Conservation (phyloP, 179 eudicot species). For the Carnegiea gigantea region DNA sequence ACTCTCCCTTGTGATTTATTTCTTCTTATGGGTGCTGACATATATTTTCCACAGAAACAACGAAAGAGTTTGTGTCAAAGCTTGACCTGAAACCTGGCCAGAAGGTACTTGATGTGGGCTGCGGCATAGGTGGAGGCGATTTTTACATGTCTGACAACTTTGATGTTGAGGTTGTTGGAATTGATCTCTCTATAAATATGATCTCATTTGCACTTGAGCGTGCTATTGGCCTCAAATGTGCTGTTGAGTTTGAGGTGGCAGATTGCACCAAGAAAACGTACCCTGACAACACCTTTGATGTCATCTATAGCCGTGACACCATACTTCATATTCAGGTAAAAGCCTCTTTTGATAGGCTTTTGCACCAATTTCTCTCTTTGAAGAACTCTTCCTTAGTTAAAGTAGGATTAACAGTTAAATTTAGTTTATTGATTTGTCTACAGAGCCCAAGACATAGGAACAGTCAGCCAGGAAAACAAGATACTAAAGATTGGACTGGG, state of each 20-base stretch:
- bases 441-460: no score
- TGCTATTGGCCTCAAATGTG: slow-evolving; percentile 79
- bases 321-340: slow-evolving; percentile 93
- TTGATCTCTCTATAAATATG: slow-evolving; percentile 94
- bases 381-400: no score
- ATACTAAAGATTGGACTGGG: no score
- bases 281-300: slow-evolving; percentile 75
- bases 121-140: slow-evolving; percentile 98
- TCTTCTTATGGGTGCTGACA: slow-evolving; percentile 9
- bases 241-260: slow-evolving; percentile 96
- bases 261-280: slow-evolving; percentile 92
- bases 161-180: slow-evolving; percentile 86
- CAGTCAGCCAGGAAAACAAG: no score
- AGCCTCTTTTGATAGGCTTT: background rate
- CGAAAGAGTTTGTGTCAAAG: slow-evolving; percentile 80
- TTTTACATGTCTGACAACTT: slow-evolving; percentile 96
- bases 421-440: no score
- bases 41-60: slow-evolving; percentile 66
- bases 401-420: no score
- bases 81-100: slow-evolving; percentile 92
- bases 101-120: slow-evolving; percentile 94
- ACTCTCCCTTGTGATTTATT: background rate
- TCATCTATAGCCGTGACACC: slow-evolving; percentile 96
- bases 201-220: slow-evolving; percentile 89
- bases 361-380: background rate